These are phyloP conservation scores for Hyparrhenia diplandra DNA, from an alignment of 176 grass and related monocot genomes.

Conservation along the genomic window DNA sequence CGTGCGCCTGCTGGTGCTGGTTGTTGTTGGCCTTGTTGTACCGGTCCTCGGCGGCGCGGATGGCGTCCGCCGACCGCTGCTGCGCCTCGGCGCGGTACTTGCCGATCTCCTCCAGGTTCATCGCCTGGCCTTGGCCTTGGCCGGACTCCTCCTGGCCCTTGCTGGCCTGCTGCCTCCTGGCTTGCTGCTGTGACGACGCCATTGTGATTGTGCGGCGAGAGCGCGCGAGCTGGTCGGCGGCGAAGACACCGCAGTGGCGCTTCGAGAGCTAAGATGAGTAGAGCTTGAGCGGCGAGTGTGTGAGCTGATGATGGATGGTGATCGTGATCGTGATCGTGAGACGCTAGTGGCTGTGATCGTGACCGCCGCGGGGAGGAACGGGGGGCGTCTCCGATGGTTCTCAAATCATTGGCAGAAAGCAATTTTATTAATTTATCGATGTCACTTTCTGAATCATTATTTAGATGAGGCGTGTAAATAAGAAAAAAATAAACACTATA, in stretches of 20 bases:
- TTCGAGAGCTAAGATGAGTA: background rate
- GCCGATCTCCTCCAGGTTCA: conserved; percentile 61
- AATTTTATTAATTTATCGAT: too few species aligned
- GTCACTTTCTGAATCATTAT: too few species aligned
- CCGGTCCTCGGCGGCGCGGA: conserved; percentile 58
- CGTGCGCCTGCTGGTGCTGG: conserved; percentile 14
- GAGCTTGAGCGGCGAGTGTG: too few species aligned
- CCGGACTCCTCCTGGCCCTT: conserved; percentile 8
- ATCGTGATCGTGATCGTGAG: background rate
- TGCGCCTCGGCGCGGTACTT: conserved; percentile 59
- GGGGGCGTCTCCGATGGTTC: too few species aligned
- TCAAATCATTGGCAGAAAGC: too few species aligned
- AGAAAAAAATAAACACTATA: too few species aligned
- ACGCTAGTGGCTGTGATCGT: background rate
- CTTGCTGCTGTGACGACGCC: conserved; percentile 53
- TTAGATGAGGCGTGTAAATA: too few species aligned
- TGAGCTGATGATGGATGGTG: background rate
- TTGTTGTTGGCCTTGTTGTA: conserved; percentile 56
- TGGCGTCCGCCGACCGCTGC: conserved; percentile 70
- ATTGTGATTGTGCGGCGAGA: too few species aligned
- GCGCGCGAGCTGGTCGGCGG: background rate
- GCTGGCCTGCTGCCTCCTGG: conserved; percentile 16
- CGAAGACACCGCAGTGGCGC: too few species aligned
- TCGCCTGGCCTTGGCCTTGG: background rate
- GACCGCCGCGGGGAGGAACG: background rate